Base-by-base conservation (phyloP, 352 stramenopile genomes). In the Globisporangium orthogonon region DNA sequence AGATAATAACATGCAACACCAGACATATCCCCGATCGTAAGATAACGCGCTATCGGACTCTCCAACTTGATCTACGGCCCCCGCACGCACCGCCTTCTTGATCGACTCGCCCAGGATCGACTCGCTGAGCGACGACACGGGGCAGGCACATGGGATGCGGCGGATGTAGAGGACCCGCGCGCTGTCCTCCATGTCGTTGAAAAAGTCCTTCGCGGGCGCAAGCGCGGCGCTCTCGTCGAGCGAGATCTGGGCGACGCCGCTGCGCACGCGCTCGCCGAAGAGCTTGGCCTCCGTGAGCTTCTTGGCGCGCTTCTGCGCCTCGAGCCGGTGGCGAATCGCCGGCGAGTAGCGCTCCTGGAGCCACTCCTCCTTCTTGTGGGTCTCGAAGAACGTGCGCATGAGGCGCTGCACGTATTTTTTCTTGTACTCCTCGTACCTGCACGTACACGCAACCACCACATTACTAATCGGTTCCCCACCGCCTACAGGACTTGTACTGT, bases 311-410 rank as follows among this genome's bases (percentile, higher is more conserved):
- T 91, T 89, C 23, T 86, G 68, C 40, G 77, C 77, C 23, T 89
- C 71, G 4, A 87, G 60, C 10, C 82, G 79, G 54, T 83, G 67
- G 35, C 76, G 75, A 51, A 94, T 86, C 47, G 82, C 81, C 6
- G 83, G 83, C 1, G 81, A 91, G 64, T 94, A 94, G 41, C 81
- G 81, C 52, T 91, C 81, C 60, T 91, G 83, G n/a, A 94, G 73
- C 83, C 83, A 94, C 56, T 94, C 83, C 49, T 94, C 81, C 11
- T 73, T 69, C 65, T 94, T 94, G 70, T 94, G 83, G 49, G 78
- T 69, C 17, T 91, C 83, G 47, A 94, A 94, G 62, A 94, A 94
- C n/a, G 82, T 75, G 23, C 82, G 81, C 63, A 90, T 73, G 23
- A 91, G 56, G 0, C 78, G 77, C 63, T 91, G 82, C 51, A 83